Evolutionary conservation across 768 basidiomycete genomes (phyloP), one percentile per base, ranked within the genome.

Genomic region (Amanita pseudoporphyria): DNA sequence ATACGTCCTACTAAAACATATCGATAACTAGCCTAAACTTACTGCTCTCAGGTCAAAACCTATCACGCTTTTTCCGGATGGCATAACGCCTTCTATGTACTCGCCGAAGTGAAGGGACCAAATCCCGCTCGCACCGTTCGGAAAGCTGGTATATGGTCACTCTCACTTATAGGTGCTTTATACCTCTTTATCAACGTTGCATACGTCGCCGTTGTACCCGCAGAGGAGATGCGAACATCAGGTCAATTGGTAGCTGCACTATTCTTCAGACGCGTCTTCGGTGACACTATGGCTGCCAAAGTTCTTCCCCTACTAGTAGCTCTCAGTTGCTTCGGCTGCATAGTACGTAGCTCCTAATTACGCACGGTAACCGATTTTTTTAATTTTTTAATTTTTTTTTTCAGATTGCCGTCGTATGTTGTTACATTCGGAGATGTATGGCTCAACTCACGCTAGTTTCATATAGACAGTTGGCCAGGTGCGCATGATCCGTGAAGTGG

Each of bases 401-500:
- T 28, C 26, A 66, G 64, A 62, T 66, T 21, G 63, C 63, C 31
- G 63, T 63, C 47, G 64, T 64, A 56, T 52, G 57, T 51, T 4
- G 22, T 45, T 37, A n/a, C 12, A 28, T 21, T 19, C 41, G 28
- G 7, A 22, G n/a, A 22, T 44, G 10, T 44, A 33, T 44, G 3
- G n/a, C 14, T 24, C 13, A 24, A 37, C 24, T 38, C 9, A 3
- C 33, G 16, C 47, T 42, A 33, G n/a, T 37, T 19, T 36, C n/a
- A 2, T 45, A 7, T 19, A 61, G 64, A 64, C 62, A 22, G 51
- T 65, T 46, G 65, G 66, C 10, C 63, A 64, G 52, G 62, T 60
- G 12, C 68, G 76, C 33, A 61, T 76, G 40, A 63, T 77, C 24
- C 69, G 75, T 19, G 77, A 79, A 58, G 65, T 75, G 28, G 76